Evolutionary conservation across 148 eudicot species (phyloP), one percentile per base, ranked within the genome.

Genomic region (Rheum nobile): DNA sequence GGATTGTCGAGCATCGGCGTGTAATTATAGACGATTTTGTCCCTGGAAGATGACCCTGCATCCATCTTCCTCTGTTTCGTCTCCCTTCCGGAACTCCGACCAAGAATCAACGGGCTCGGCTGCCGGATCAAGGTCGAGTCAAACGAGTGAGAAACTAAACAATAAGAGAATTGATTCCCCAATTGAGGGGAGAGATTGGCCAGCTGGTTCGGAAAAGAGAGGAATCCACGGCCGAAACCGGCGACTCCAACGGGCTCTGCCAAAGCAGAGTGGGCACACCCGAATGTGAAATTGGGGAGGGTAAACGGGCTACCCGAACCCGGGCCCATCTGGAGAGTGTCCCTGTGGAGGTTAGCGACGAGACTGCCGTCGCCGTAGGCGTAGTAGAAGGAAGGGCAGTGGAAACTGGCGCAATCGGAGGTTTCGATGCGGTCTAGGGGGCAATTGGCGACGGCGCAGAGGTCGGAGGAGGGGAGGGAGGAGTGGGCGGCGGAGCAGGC

Each of bases 361-460:
- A 94, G 79, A 77, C 97, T 91, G 0, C 98, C 98, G 44, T 94
- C 98, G 0, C 90, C 98, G 50, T 94, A 94, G 8, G 98, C 98
- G 44, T 82, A 91, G 48, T 94, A 94, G 31, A 94, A 89, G 0
- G 90, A 75, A 0, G 98, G 98, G 78, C 98, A 94, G 0, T 80
- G 32, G 39, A 24, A 79, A 1, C 72, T n/a, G 0, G 55, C 41
- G 29, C 98, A 94, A 21, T 86, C 95, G 2, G 90, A 81, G 0
- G 43, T 85, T 41, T 94, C 98, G 52, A 91, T 87, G 0, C 76
- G 29, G 4, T 84, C 97, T 6, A 94, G 83, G 0, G 98, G 97
- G 75, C 98, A 94, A 1, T 59, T 75, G 0, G 98, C 88, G 35
- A 85, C 81, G 74, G 97, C 93, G 75, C 98, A 94, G 67, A 94